phyloP scores from a whole-genome alignment of 2,329 filamentous ascomycete species.

The Geosmithia morbida region DNA sequence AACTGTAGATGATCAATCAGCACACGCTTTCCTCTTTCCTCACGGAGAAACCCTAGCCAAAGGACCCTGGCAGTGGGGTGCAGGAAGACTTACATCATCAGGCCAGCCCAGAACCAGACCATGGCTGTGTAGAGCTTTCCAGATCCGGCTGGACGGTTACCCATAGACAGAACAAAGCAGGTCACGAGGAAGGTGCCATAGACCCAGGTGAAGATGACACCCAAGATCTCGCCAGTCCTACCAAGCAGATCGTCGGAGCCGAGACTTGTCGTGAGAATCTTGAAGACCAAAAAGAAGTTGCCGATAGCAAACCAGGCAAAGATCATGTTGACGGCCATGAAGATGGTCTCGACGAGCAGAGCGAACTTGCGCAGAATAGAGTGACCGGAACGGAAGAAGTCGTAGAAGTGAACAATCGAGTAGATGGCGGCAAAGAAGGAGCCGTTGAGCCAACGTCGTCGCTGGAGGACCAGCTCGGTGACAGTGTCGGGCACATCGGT shows the following conservation, averaged over 20 bases:
- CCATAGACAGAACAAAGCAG: slow-evolving; percentile 88
- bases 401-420: slow-evolving; percentile 85
- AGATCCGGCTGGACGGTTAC: slow-evolving; percentile 87
- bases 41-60: not conserved
- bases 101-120: slow-evolving; percentile 95
- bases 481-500: slow-evolving; percentile 93
- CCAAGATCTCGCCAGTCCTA: slow-evolving; percentile 62
- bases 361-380: slow-evolving; percentile 75
- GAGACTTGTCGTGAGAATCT: slow-evolving; percentile 82
- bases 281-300: slow-evolving; percentile 98
- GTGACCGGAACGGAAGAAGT: slow-evolving; percentile 90
- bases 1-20: slow-evolving; percentile 31
- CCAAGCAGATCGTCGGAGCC: slow-evolving; percentile 57
- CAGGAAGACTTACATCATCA: slow-evolving; percentile 62
- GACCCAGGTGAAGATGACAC: slow-evolving; percentile 88
- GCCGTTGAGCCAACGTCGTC: slow-evolving; percentile 93
- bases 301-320: slow-evolving; percentile 98
- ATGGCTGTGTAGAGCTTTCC: slow-evolving; percentile 91
- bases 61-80: not conserved
- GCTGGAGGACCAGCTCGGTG: slow-evolving; percentile 87
- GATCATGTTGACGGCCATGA: slow-evolving; percentile 92
- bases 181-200: slow-evolving; percentile 86
- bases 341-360: slow-evolving; percentile 85
- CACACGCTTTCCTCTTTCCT: not conserved
- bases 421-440: slow-evolving; percentile 98